Conservation (phyloP, 306 rosid genomes). For the Gleditsia sinensis region DNA sequence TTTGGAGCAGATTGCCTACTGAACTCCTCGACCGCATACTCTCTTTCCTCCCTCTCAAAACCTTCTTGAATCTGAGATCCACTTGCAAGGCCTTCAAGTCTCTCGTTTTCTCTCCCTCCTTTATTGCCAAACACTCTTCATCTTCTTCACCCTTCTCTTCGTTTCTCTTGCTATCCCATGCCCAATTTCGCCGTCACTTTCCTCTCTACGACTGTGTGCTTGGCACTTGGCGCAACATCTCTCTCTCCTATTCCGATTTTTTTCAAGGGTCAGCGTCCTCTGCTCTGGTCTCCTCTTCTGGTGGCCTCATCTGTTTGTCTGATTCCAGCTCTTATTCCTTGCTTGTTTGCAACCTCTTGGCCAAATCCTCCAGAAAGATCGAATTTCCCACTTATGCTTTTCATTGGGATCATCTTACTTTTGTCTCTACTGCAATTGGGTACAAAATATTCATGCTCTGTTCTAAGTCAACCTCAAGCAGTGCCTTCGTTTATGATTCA, state of each 20-base stretch:
- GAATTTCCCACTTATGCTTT: constrained; percentile 58
- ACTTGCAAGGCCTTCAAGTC: constrained; percentile 79
- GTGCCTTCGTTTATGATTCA: constrained; percentile 57
- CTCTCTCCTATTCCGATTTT: constrained; percentile 52
- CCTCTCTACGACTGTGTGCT: constrained; percentile 67
- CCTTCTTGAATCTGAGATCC: constrained; percentile 64
- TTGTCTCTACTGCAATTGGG: constrained; percentile 62
- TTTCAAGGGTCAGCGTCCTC: constrained; percentile 37
- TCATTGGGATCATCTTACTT: constrained; percentile 56
- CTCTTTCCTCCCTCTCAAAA: constrained; percentile 70
- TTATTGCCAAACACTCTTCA: constrained; percentile 61
- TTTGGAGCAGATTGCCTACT: constrained; percentile 77
- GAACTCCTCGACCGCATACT: constrained; percentile 75
- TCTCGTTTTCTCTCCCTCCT: constrained; percentile 68
- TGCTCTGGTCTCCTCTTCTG: constrained; percentile 57
- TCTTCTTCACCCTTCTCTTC: constrained; percentile 63
- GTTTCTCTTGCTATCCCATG: constrained; percentile 78
- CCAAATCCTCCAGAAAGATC: constrained; percentile 58
- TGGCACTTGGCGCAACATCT: constrained; percentile 62
- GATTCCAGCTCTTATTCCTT: constrained; percentile 55
- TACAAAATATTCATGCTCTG: constrained; percentile 55
- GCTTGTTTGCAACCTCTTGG: constrained; percentile 62
- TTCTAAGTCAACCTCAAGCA: constrained; percentile 44
- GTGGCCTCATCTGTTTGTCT: constrained; percentile 75
- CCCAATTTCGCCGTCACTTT: constrained; percentile 60